These are phyloP conservation scores for Calvatia gigantea DNA, from an alignment of 768 basidiomycete genomes.

Conservation along the genomic window DNA sequence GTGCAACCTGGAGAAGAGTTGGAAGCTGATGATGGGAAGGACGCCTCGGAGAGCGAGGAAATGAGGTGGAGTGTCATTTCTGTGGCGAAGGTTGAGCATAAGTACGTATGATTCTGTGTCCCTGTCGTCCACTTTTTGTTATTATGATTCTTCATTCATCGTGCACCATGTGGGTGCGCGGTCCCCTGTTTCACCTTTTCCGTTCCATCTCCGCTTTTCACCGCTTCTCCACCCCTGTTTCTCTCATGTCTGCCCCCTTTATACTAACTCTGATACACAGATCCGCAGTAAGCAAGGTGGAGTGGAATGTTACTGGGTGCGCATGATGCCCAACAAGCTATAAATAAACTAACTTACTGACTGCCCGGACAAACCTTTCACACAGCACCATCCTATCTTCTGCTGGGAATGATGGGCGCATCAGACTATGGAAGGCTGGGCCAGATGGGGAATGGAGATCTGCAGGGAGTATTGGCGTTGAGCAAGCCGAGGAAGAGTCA, in stretches of 20 bases:
- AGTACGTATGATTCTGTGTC: conserved; percentile 35
- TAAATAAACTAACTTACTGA: no score
- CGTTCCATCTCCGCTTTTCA: not conserved
- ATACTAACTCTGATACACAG: conserved; percentile 28
- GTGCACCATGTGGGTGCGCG: not conserved
- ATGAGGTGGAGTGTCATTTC: conserved; percentile 68
- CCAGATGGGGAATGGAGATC: conserved; percentile 82
- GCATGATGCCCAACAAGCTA: conserved; percentile 14
- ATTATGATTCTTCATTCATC: not conserved
- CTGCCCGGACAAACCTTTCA: not conserved
- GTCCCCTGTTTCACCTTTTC: not conserved
- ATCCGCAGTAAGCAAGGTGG: conserved; percentile 77
- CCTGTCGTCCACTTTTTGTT: not conserved
- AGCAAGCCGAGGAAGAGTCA: conserved; percentile 55
- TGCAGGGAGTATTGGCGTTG: conserved; percentile 79
- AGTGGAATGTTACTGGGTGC: conserved; percentile 92
- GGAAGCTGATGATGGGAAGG: conserved; percentile 31
- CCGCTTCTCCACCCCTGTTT: not conserved
- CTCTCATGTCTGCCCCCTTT: not conserved
- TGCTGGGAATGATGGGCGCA: conserved; percentile 78
- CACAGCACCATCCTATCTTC: conserved; percentile 77
- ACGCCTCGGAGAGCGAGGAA: conserved; percentile 39
- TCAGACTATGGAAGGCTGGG: conserved; percentile 84
- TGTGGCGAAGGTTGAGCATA: conserved; percentile 87
- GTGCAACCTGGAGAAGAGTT: conserved; percentile 58